phyloP scores from a whole-genome alignment of 208 protist genomes.

The Herpetomonas samuelpessoai region DNA sequence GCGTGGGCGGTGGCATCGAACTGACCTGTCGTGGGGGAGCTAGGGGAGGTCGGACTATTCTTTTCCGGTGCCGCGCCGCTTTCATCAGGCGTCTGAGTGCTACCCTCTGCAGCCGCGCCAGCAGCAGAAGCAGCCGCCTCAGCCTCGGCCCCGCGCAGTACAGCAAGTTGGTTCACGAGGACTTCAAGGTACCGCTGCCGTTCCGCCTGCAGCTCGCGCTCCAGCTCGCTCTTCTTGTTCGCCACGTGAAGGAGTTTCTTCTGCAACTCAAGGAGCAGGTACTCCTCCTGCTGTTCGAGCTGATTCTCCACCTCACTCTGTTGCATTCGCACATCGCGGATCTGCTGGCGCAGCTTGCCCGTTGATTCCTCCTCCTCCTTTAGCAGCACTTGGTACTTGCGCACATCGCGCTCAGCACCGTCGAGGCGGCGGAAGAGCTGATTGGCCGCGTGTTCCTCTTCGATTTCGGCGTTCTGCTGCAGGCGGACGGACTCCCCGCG shows the following conservation, averaged over 20 bases:
- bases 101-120: neutral
- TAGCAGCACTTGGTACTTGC: slow-evolving; percentile 37
- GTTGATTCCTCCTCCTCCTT: slow-evolving; percentile 51
- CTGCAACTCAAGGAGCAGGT: slow-evolving; percentile 61
- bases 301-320: slow-evolving; percentile 60
- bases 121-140: neutral
- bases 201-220: slow-evolving; percentile 69
- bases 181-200: slow-evolving; percentile 67
- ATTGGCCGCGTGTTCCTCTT: slow-evolving; percentile 78
- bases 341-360: slow-evolving; percentile 38
- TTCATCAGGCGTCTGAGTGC: neutral
- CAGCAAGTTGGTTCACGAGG: slow-evolving; percentile 28
- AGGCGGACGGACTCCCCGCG: slow-evolving; percentile 67
- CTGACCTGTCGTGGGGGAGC: slow-evolving; percentile 16
- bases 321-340: slow-evolving; percentile 44
- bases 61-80: slow-evolving; percentile 11
- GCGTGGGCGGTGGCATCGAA: slow-evolving; percentile 21
- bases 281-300: slow-evolving; percentile 68
- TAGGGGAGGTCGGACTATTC: slow-evolving; percentile 7
- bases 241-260: slow-evolving; percentile 64
- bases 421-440: slow-evolving; percentile 73
- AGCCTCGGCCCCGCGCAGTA: slow-evolving; percentile 15
- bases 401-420: slow-evolving; percentile 49
- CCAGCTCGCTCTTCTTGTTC: slow-evolving; percentile 52
- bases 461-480: slow-evolving; percentile 66